phyloP scores from a whole-genome alignment of 2,329 filamentous ascomycete species.

The Aspergillus fumigatiaffinis region DNA sequence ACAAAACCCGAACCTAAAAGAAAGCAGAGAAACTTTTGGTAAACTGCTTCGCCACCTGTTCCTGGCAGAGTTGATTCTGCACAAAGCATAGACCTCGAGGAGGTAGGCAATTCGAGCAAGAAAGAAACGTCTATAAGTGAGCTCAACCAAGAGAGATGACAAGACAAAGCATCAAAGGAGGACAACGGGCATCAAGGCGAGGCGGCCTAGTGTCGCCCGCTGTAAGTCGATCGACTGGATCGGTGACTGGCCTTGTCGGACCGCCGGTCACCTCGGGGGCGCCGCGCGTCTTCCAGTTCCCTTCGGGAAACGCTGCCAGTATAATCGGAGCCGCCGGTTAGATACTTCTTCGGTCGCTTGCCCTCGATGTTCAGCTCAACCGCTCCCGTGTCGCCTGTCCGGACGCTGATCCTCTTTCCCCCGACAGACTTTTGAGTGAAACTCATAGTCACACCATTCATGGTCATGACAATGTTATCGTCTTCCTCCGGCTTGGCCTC shows the following conservation, averaged over 20 bases:
- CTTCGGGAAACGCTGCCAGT: slow-evolving; percentile 27
- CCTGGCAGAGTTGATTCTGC: neutral
- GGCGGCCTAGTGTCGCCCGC: slow-evolving; percentile 17
- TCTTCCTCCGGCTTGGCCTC: slow-evolving; percentile 33
- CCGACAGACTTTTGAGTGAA: slow-evolving; percentile 34
- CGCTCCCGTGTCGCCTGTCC: slow-evolving; percentile 34
- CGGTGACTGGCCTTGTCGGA: slow-evolving; percentile 37
- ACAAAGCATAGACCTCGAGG: neutral
- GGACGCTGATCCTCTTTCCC: slow-evolving; percentile 38
- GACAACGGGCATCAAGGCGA: neutral
- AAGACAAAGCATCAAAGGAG: neutral
- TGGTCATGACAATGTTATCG: slow-evolving; percentile 36
- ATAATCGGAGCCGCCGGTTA: slow-evolving; percentile 33
- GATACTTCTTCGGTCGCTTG: slow-evolving; percentile 35
- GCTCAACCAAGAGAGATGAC: neutral
- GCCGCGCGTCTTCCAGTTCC: slow-evolving; percentile 32
- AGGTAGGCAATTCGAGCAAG: slow-evolving; percentile 1
- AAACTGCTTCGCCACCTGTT: neutral
- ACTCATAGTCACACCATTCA: slow-evolving; percentile 39
- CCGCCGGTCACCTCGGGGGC: slow-evolving; percentile 30
- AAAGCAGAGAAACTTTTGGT: slow-evolving; percentile 8
- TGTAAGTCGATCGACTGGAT: slow-evolving; percentile 37
- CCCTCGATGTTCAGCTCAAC: slow-evolving; percentile 39
- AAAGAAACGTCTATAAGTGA: neutral
- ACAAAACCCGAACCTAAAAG: slow-evolving; percentile 15